Conservation (phyloP, 1,284 basidiomycete species). For the Rugosomyces carneus region DNA sequence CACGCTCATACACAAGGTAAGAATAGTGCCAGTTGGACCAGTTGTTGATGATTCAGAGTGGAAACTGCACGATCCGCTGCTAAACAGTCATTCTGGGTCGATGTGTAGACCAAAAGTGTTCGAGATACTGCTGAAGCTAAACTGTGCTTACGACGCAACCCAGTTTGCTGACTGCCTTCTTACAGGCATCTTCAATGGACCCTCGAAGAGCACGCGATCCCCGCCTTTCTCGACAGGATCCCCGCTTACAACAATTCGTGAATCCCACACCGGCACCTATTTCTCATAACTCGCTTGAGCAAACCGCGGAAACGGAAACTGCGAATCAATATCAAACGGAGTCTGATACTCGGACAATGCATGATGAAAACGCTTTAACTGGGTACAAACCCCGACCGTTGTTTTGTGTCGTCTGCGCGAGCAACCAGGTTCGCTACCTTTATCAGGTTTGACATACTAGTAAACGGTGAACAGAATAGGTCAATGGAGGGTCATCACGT, state of each 20-base stretch:
- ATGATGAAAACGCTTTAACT: constrained; percentile 10
- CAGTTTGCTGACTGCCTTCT: constrained; percentile 1
- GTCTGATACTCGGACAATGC: not conserved
- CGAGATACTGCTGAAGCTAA: constrained; percentile 80
- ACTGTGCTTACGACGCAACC: not conserved
- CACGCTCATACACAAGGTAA: too few species aligned
- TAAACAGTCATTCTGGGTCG: constrained; percentile 44
- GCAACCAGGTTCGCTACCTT: constrained; percentile 74
- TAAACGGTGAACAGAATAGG: constrained; percentile 68
- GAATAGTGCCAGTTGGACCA: constrained; percentile 10
- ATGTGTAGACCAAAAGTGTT: constrained; percentile 71
- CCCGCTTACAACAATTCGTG: constrained; percentile 51
- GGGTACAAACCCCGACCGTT: constrained; percentile 62
- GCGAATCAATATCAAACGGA: constrained; percentile 13
- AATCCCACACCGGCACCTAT: constrained; percentile 31
- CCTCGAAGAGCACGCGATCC: constrained; percentile 75
- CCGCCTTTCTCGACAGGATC: constrained; percentile 63
- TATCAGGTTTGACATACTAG: constrained; percentile 4
- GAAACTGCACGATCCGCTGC: constrained; percentile 67
- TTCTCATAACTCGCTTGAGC: constrained; percentile 12
- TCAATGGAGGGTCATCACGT: constrained; percentile 99
- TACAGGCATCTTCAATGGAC: constrained; percentile 46
- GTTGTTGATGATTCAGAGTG: constrained; percentile 79
- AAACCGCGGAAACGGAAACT: constrained; percentile 14
- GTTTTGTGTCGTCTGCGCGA: constrained; percentile 98